Conservation (phyloP, 2,329 filamentous ascomycete genomes). For the Cylindrodendrum hubeiense region DNA sequence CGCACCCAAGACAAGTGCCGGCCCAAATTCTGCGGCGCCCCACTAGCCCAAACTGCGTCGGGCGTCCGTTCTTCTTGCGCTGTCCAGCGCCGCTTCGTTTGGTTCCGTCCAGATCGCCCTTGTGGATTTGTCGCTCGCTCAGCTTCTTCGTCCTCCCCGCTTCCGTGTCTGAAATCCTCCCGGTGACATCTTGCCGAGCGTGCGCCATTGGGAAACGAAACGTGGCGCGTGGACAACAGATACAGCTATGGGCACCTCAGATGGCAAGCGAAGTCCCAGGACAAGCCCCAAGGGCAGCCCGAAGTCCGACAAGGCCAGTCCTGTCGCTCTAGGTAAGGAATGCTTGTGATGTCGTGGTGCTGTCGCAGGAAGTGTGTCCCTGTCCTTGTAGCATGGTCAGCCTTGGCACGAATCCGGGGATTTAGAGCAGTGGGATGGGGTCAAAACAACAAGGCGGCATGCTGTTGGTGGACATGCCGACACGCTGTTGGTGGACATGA, state of each 20-base stretch:
- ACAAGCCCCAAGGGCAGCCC: slow-evolving; percentile 20
- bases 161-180: background rate
- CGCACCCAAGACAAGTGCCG: background rate
- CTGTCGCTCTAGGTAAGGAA: slow-evolving; percentile 1
- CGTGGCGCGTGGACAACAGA: background rate
- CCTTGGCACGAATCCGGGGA: background rate
- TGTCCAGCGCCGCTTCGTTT: background rate
- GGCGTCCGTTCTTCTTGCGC: background rate
- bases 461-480: no score
- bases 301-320: background rate
- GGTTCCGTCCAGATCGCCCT: background rate
- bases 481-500: no score
- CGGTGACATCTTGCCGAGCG: background rate
- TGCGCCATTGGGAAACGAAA: background rate
- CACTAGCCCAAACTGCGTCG: no score
- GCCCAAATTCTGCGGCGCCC: background rate
- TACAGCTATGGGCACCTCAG: slow-evolving; percentile 13
- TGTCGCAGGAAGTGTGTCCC: no score
- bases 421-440: no score
- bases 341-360: no score
- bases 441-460: background rate
- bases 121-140: background rate
- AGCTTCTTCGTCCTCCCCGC: background rate
- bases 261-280: slow-evolving; percentile 14
- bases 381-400: background rate